phyloP scores from a whole-genome alignment of 257 asterid genomes.

The Solanum rostratum region DNA sequence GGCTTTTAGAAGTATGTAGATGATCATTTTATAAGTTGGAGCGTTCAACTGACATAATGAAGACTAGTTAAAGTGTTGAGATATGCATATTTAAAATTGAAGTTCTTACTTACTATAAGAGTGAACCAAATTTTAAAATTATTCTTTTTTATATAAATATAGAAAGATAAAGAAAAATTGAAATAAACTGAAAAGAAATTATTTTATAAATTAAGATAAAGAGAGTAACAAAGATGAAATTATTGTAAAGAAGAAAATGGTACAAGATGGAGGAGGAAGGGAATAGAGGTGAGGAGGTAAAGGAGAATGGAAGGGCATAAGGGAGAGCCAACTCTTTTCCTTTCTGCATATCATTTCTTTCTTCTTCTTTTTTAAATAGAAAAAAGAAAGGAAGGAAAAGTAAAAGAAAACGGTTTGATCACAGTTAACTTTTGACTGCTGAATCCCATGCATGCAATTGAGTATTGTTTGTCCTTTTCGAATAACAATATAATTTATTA shows the following conservation, averaged over 20 bases:
- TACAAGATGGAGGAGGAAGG: not conserved
- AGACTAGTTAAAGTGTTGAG: not conserved
- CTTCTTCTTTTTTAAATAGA: not conserved
- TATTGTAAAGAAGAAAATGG: not conserved
- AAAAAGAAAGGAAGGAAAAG: not conserved
- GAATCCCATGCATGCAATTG: constrained; percentile 4
- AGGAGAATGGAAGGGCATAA: not conserved
- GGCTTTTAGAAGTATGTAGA: not conserved
- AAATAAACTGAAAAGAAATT: not conserved
- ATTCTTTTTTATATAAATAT: not conserved
- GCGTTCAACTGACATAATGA: not conserved
- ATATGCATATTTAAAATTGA: not conserved
- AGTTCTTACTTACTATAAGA: not conserved
- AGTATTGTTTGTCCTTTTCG: not conserved
- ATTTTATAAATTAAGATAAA: not conserved
- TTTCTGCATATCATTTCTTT: not conserved
- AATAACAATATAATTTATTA: no score
- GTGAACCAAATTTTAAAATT: not conserved
- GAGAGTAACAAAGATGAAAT: not conserved
- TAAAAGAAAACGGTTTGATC: not conserved
- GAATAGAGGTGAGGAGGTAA: not conserved
- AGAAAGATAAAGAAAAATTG: not conserved
- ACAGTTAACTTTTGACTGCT: not conserved
- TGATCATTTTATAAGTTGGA: not conserved
- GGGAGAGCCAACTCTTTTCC: not conserved